phyloP scores from a whole-genome alignment of 2,329 filamentous ascomycete genomes.

The Dryadomyces quercus-mongolicae region DNA sequence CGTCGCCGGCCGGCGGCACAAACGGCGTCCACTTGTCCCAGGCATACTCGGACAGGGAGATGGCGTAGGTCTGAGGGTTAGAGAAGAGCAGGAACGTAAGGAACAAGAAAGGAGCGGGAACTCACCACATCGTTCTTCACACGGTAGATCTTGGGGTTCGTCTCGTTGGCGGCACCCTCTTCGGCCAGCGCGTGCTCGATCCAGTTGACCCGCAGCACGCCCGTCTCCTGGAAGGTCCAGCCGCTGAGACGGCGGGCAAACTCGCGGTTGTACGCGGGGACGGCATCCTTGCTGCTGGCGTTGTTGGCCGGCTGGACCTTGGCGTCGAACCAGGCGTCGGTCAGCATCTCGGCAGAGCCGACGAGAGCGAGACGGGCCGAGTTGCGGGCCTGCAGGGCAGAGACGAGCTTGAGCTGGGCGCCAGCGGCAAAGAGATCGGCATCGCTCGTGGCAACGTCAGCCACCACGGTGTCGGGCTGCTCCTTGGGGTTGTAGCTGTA shows the following conservation, averaged over 20 bases:
- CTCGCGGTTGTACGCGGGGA: slow-evolving; percentile 64
- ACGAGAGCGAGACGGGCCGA: slow-evolving; percentile 80
- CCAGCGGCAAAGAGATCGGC: slow-evolving; percentile 66
- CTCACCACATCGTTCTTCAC: slow-evolving; percentile 94
- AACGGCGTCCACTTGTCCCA: slow-evolving; percentile 68
- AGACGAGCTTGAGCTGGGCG: slow-evolving; percentile 72
- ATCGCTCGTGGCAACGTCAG: slow-evolving; percentile 50
- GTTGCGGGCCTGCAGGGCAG: slow-evolving; percentile 81
- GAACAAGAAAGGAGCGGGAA: slow-evolving; percentile 18
- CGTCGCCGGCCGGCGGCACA: slow-evolving; percentile 54
- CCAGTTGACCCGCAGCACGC: slow-evolving; percentile 73
- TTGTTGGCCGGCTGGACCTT: slow-evolving; percentile 52
- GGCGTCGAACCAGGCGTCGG: slow-evolving; percentile 80
- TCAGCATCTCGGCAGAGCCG: slow-evolving; percentile 75
- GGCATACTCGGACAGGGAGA: slow-evolving; percentile 78
- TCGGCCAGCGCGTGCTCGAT: slow-evolving; percentile 65
- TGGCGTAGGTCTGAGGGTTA: slow-evolving; percentile 57
- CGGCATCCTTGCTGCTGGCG: slow-evolving; percentile 30
- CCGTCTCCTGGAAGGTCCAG: slow-evolving; percentile 95
- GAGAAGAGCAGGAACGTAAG: not conserved
- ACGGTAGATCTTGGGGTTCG: slow-evolving; percentile 82
- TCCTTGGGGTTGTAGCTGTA: slow-evolving; percentile 95
- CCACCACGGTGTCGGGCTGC: slow-evolving; percentile 37
- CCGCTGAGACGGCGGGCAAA: slow-evolving; percentile 77
- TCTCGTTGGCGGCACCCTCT: slow-evolving; percentile 38